phyloP scores from a whole-genome alignment of 352 stramenopile species.

The Globisporangium abappressorium region DNA sequence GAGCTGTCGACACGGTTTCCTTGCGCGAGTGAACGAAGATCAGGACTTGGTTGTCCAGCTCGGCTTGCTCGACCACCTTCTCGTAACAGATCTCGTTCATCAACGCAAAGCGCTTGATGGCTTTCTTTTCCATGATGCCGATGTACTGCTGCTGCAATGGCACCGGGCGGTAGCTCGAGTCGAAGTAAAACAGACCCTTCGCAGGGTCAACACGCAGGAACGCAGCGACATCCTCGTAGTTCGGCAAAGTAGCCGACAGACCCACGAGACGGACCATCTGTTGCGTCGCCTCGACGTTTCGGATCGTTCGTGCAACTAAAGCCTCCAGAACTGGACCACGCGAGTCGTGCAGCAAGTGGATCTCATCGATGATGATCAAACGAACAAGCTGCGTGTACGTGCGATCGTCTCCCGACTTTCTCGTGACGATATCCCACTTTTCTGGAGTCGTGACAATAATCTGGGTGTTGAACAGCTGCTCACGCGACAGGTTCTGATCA shows the following conservation, averaged over 20 bases:
- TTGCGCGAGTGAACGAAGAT: constrained; percentile 99
- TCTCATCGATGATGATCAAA: constrained; percentile 99
- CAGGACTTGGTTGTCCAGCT: constrained; percentile 96
- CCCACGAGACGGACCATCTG: constrained; percentile 97
- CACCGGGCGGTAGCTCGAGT: constrained; percentile 98
- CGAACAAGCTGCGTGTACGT: constrained; percentile 98
- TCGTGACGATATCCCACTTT: constrained; percentile 99
- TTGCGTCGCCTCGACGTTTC: constrained; percentile 97
- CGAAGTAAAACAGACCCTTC: constrained; percentile 99
- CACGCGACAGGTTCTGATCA: constrained; percentile 96
- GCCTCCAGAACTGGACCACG: constrained; percentile 98
- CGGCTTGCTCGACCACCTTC: constrained; percentile 94
- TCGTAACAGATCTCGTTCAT: constrained; percentile 99
- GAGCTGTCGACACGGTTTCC: constrained; percentile 96
- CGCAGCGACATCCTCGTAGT: constrained; percentile 98
- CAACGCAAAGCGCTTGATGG: constrained; percentile 97
- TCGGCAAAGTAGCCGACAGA: constrained; percentile 98
- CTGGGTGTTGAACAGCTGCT: constrained; percentile 98
- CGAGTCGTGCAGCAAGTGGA: constrained; percentile 99
- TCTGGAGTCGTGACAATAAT: constrained; percentile 99
- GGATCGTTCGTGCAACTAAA: constrained; percentile 96
- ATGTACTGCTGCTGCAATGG: constrained; percentile 99
- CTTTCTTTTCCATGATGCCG: constrained; percentile 99
- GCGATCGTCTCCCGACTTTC: constrained; percentile 96
- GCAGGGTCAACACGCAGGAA: constrained; percentile 98